phyloP scores from a whole-genome alignment of 1,284 basidiomycete genomes.

The Laetiporus sulphureus region DNA sequence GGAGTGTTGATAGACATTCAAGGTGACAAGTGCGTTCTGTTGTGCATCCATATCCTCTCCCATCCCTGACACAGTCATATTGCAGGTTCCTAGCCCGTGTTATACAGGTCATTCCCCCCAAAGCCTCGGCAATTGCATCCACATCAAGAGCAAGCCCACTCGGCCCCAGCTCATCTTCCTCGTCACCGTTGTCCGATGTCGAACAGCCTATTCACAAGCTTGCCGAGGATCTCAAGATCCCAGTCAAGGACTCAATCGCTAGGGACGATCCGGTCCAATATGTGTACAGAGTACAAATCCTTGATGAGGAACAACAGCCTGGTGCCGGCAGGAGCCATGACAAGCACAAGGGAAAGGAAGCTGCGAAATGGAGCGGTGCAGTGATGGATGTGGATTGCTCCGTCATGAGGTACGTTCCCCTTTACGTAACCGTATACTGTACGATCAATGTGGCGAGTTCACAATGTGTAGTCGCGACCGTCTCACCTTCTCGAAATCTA shows the following conservation, averaged over 20 bases:
- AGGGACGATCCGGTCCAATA: constrained; percentile 82
- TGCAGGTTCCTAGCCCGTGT: constrained; percentile 75
- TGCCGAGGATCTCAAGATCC: constrained; percentile 74
- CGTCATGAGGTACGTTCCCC: constrained; percentile 65
- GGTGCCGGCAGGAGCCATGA: constrained; percentile 48
- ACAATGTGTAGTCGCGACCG: constrained; percentile 72
- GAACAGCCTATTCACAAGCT: constrained; percentile 47
- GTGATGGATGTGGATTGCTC: constrained; percentile 78
- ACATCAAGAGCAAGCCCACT: constrained; percentile 15
- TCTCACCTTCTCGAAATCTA: constrained; percentile 92
- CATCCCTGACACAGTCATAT: constrained; percentile 13
- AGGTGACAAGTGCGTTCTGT: constrained; percentile 64
- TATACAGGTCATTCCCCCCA: constrained; percentile 68
- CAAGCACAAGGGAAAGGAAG: constrained; percentile 43
- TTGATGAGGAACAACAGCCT: constrained; percentile 69
- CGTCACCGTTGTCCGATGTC: constrained; percentile 23
- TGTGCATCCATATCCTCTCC: constrained; percentile 21
- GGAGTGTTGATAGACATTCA: constrained; percentile 80
- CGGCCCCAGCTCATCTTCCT: constrained; percentile 23
- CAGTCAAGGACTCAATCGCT: constrained; percentile 63
- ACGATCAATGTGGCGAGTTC: too few relatives aligned
- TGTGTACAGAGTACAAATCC: constrained; percentile 82
- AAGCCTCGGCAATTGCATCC: constrained; percentile 12
- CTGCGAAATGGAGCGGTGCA: constrained; percentile 49
- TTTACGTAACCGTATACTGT: too few relatives aligned